phyloP scores from a whole-genome alignment of 2,329 filamentous ascomycete species.

The Mycosphaerella sp. region DNA sequence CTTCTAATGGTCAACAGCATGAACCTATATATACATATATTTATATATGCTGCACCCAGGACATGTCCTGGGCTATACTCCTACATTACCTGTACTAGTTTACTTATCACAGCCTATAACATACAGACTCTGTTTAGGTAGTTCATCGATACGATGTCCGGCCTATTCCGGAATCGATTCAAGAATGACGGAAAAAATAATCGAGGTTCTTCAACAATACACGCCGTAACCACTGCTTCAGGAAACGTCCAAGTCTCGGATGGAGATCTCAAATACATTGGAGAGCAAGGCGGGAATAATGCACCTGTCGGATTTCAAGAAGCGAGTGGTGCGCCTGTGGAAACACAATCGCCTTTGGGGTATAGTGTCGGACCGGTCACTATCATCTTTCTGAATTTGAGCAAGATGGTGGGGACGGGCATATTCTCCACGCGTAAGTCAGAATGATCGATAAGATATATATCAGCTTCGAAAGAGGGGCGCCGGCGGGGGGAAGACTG shows the following conservation, averaged over 20 bases:
- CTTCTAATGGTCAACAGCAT: background rate
- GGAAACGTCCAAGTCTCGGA: conserved; percentile 25
- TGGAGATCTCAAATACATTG: conserved; percentile 41
- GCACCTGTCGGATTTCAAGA: conserved; percentile 53
- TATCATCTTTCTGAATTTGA: conserved; percentile 56
- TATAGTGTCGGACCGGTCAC: conserved; percentile 53
- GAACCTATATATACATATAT: no score
- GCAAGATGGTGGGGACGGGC: conserved; percentile 54
- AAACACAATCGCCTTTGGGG: conserved; percentile 53
- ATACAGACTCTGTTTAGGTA: background rate
- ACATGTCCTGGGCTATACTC: background rate
- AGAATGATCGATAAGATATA: background rate
- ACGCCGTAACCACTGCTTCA: conserved; percentile 14
- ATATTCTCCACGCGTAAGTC: conserved; percentile 45
- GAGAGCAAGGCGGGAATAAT: conserved; percentile 46
- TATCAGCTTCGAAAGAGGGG: no score
- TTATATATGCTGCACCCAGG: conserved; percentile 4
- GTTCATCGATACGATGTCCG: conserved; percentile 6
- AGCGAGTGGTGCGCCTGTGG: conserved; percentile 56
- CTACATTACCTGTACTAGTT: no score
- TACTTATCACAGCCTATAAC: background rate
- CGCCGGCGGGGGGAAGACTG: no score
- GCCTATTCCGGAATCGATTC: conserved; percentile 13
- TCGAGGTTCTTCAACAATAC: conserved; percentile 7
- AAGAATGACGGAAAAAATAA: conserved; percentile 9